Evolutionary conservation across 257 asterid genomes (phyloP).

Genomic region (Fraxinus excelsior): DNA sequence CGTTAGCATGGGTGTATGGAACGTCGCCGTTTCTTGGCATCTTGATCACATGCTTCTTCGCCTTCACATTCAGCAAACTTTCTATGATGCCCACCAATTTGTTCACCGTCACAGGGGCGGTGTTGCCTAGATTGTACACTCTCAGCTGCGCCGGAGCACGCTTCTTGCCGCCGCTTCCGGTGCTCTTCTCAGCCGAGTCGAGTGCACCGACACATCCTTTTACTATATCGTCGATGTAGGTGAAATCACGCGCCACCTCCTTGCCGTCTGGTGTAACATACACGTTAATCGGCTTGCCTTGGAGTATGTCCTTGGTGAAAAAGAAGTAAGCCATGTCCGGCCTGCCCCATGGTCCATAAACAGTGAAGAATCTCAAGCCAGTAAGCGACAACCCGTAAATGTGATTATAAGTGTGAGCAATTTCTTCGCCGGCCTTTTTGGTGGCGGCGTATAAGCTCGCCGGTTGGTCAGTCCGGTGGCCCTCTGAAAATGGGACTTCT

Average conservation of each 20-base stretch:
- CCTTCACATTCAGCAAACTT: constrained; percentile 54
- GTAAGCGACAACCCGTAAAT: constrained; percentile 82
- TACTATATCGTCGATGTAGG: constrained; percentile 87
- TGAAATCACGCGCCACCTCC: constrained; percentile 99
- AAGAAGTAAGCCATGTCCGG: constrained; percentile 97
- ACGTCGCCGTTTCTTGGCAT: constrained; percentile 99
- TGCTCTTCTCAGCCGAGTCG: constrained; percentile 98
- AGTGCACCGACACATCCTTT: constrained; percentile 88
- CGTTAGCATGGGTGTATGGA: constrained; percentile 92
- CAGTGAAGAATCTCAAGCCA: constrained; percentile 89
- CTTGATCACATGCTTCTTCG: constrained; percentile 69
- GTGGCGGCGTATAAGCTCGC: constrained; percentile 97
- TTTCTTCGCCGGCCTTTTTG: constrained; percentile 90
- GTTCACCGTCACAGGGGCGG: constrained; percentile 89
- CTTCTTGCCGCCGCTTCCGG: constrained; percentile 92
- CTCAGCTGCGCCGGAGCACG: constrained; percentile 78
- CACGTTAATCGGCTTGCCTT: constrained; percentile 64
- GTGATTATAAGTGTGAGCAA: constrained; percentile 89
- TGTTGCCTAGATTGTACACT: constrained; percentile 90
- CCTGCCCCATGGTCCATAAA: constrained; percentile 95
- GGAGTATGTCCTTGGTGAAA: constrained; percentile 84
- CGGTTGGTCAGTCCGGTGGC: constrained; percentile 75
- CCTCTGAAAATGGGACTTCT: constrained; percentile 73
- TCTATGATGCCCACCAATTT: constrained; percentile 81
- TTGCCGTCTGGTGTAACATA: constrained; percentile 69